These are phyloP conservation scores for Neolecta irregularis DNA, from an alignment of 1,139 yeast species.

Conservation along the genomic window DNA sequence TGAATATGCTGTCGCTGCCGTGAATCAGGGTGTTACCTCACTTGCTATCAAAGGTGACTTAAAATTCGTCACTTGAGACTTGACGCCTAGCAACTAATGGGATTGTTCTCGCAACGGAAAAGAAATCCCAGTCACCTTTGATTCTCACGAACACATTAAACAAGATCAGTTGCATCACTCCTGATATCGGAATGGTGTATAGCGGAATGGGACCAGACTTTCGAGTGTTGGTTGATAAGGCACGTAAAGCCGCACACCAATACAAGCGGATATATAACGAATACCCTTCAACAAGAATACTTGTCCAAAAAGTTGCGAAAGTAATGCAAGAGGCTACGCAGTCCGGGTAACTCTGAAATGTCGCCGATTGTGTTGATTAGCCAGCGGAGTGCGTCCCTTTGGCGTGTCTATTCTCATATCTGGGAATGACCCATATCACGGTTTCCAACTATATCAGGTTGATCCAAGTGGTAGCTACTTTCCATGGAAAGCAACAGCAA, in stretches of 20 bases:
- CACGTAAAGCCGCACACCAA: conserved; percentile 85
- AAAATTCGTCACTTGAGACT: not conserved
- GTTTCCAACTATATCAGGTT: conserved; percentile 59
- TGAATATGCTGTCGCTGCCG: conserved; percentile 94
- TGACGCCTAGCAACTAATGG: conserved; percentile 60
- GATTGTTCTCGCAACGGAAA: conserved; percentile 90
- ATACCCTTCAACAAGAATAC: conserved; percentile 88
- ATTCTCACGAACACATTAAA: conserved; percentile 59
- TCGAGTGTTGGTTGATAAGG: conserved; percentile 82
- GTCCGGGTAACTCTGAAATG: conserved; percentile 30
- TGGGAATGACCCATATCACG: conserved; percentile 75
- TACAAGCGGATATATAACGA: conserved; percentile 90
- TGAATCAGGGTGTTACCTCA: conserved; percentile 94
- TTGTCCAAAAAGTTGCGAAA: conserved; percentile 88
- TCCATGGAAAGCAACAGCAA: conserved; percentile 99
- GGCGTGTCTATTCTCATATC: conserved; percentile 92
- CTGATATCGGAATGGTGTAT: conserved; percentile 92
- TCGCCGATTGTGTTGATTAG: not conserved
- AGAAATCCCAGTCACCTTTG: conserved; percentile 68
- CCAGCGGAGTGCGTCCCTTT: conserved; percentile 85
- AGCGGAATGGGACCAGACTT: conserved; percentile 99
- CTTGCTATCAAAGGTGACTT: conserved; percentile 60
- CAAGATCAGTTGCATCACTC: conserved; percentile 75
- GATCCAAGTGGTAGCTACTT: conserved; percentile 97
- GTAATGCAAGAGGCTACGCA: conserved; percentile 98